These are phyloP conservation scores for Globisporangium recalcitrans DNA, from an alignment of 352 stramenopile species.

Conservation along the genomic window DNA sequence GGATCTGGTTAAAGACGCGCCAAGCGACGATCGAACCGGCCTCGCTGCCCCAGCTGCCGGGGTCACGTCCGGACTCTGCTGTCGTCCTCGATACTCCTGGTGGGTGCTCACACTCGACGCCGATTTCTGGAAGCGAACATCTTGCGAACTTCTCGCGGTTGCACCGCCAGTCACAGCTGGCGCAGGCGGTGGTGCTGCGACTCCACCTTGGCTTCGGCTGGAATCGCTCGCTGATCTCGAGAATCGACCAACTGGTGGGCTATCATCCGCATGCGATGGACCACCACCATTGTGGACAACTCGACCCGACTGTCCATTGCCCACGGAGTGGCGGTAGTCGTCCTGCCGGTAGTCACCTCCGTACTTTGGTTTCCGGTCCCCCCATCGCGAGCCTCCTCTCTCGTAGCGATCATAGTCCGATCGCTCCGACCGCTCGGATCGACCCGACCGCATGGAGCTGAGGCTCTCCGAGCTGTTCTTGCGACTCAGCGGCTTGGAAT, in stretches of 20 bases:
- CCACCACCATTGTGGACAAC: background rate
- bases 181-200: background rate
- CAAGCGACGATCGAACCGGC: conserved; percentile 14
- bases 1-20: conserved; percentile 5
- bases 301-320: background rate
- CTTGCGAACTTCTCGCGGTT: conserved; percentile 37
- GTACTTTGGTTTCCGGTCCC: conserved; percentile 6
- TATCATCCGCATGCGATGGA: background rate
- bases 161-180: background rate
- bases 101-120: conserved; percentile 4
- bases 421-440: conserved; percentile 26
- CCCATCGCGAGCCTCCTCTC: background rate
- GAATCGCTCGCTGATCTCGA: conserved; percentile 12
- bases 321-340: conserved; percentile 12
- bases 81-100: background rate
- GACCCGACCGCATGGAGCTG: conserved; percentile 42
- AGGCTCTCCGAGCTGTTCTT: conserved; percentile 60
- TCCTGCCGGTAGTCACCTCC: conserved; percentile 11
- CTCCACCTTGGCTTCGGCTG: background rate
- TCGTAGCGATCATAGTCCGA: conserved; percentile 17
- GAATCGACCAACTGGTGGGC: background rate
- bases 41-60: background rate
- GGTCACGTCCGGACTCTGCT: background rate
- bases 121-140: conserved; percentile 38
- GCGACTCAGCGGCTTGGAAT: conserved; percentile 24